Percentiles rank a stretch among this genome's conserved stretches.
Evolutionary conservation across 371 early-diverging fungal genomes (phyloP).

Genomic region (Mortierella sp.): DNA sequence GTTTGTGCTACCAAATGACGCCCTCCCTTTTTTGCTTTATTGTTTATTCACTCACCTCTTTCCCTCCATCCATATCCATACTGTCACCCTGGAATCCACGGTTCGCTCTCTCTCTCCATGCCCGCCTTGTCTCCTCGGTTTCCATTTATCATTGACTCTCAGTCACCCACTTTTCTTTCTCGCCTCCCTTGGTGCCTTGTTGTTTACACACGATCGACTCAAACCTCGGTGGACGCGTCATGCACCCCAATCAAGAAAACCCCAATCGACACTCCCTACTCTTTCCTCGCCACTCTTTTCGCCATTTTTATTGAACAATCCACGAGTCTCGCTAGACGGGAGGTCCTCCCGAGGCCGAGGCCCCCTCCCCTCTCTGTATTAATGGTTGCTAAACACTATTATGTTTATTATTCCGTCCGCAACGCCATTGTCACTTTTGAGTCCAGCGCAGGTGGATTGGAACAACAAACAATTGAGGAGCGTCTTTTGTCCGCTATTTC

Average conservation of each 20-base stretch:
- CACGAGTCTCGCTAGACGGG: not conserved
- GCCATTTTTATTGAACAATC: not conserved
- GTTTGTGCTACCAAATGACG: slow-evolving; percentile 12
- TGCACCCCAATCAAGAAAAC: not conserved
- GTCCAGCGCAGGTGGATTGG: too few relatives aligned
- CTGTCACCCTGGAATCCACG: not conserved
- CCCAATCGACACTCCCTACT: not conserved
- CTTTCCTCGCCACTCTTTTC: not conserved
- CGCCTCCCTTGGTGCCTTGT: not conserved
- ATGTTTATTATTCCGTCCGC: not conserved
- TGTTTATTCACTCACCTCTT: too few relatives aligned
- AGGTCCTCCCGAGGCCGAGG: too few relatives aligned
- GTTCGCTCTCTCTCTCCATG: not conserved
- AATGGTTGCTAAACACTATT: not conserved
- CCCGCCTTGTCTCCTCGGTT: not conserved
- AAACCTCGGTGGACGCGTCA: not conserved
- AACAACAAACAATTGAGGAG: not conserved
- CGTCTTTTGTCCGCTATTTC: too few relatives aligned
- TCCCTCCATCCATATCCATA: too few relatives aligned
- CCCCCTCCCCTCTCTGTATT: not conserved
- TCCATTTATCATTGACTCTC: not conserved
- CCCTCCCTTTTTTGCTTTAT: not conserved
- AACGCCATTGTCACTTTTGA: not conserved
- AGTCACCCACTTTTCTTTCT: not conserved
- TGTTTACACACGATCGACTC: not conserved